Percentiles rank a stretch among this genome's conserved stretches.
Conservation (phyloP, 1,139 yeast species). For the Debaryomyces singareniensis region DNA sequence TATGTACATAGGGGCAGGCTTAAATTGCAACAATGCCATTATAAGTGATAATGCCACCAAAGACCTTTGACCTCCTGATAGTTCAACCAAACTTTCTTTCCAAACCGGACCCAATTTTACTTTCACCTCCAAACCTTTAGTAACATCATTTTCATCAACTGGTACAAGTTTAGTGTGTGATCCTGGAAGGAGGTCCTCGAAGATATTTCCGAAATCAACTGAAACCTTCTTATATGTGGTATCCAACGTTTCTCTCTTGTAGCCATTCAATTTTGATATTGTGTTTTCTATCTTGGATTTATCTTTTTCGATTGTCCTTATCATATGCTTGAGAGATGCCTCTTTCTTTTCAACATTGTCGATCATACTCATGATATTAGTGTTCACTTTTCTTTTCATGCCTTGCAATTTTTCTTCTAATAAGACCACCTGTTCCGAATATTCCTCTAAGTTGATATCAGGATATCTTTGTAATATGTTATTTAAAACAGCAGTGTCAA, state of each 20-base stretch:
- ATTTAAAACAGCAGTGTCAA: slow-evolving; percentile 52
- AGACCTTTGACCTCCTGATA: slow-evolving; percentile 97
- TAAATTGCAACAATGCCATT: slow-evolving; percentile 84
- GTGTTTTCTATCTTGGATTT: slow-evolving; percentile 87
- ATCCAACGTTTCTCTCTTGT: slow-evolving; percentile 76
- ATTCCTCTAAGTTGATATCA: slow-evolving; percentile 56
- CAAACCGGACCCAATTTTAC: slow-evolving; percentile 89
- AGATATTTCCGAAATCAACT: slow-evolving; percentile 85
- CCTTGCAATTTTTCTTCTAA: slow-evolving; percentile 59
- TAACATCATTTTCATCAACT: slow-evolving; percentile 70
- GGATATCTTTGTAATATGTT: slow-evolving; percentile 53
- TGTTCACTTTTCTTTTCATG: slow-evolving; percentile 81
- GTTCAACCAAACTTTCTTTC: slow-evolving; percentile 93
- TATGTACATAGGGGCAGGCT: slow-evolving; percentile 98
- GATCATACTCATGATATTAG: slow-evolving; percentile 88
- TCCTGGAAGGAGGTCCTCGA: slow-evolving; percentile 82
- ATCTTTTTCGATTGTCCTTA: slow-evolving; percentile 84
- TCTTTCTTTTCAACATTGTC: slow-evolving; percentile 93
- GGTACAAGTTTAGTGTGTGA: slow-evolving; percentile 89
- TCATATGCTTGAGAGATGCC: slow-evolving; percentile 68
- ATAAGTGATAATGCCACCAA: slow-evolving; percentile 86
- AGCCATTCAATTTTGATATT: slow-evolving; percentile 76
- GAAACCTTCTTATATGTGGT: slow-evolving; percentile 85
- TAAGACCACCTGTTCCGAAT: slow-evolving; percentile 50
- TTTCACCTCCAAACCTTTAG: slow-evolving; percentile 86